Base-by-base conservation (phyloP, 345 rosid species). In the Gossypium ekmanianum region DNA sequence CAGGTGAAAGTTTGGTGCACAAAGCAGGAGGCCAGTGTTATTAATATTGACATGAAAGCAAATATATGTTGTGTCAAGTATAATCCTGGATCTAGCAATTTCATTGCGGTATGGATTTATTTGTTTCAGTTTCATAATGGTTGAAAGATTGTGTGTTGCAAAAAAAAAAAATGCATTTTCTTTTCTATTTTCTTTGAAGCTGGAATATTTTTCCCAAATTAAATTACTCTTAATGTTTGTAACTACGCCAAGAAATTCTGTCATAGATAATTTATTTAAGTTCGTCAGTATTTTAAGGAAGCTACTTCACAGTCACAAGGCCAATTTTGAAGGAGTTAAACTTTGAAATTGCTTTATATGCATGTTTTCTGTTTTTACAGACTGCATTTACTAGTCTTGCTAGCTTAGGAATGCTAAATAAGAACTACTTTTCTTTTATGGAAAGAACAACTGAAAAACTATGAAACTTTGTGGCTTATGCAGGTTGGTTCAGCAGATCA, bases 1-100 rank as follows among this genome's bases (percentile, higher is more conserved):
- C 89, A 95, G 99, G 99, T 91, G 50, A 95, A 95, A 86, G 97
- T 95, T 81, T 95, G 98, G 99, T 91, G 99, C 90, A 93, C 92
- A 45, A 90, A 82, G 69, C 94, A 90, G 85, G 99, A 95, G 85
- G 93, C 96, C 61, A 95, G 99, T 45, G 97, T 91, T 80, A 85
- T 87, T 44, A 91, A 95, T 81, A 95, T 95, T 62, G 98, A 95
- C 86, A 89, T 95, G 99, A 95, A 93, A 83, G 98, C 99, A 51
- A 95, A 93, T 79, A 95, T 95, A 80, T 95, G 99, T 67, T 93
- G 98, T 61, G 99, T 95, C 81, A 95, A 95, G 85, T 95, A 87
- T 80, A 95, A 95, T 85, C 99, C 99, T 72, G 98, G 97, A 83
- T 91, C 94, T 77, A 87, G 98, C 94, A 85, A 93, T 81, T 84